Evolutionary conservation across 139 green algal species (phyloP).

Genomic region (Chlorella sorokiniana): DNA sequence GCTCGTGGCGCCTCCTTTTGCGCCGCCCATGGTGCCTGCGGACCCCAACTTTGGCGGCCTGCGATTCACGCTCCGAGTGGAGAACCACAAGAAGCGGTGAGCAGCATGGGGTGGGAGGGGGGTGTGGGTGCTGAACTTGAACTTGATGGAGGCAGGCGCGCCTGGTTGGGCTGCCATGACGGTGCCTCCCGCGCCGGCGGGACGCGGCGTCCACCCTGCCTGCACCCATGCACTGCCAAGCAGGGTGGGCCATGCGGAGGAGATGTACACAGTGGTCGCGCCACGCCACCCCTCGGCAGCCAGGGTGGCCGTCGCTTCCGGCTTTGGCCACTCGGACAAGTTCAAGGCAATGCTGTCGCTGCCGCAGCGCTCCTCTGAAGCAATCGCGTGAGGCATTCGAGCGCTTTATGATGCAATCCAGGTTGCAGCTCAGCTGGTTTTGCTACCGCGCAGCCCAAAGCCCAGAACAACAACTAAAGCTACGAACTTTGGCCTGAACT

Average conservation of each 20-base stretch:
- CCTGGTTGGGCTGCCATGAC: not conserved
- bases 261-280: conserved; percentile 5
- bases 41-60: conserved; percentile 39
- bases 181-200: not conserved
- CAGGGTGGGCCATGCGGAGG: conserved; percentile 6
- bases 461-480: too few relatives aligned
- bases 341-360: not conserved
- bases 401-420: too few relatives aligned
- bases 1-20: conserved; percentile 26
- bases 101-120: not conserved
- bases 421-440: too few relatives aligned
- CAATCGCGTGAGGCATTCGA: too few relatives aligned
- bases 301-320: not conserved
- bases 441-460: too few relatives aligned
- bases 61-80: conserved; percentile 47
- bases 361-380: too few relatives aligned
- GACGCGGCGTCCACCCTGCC: not conserved
- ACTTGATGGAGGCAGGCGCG: not conserved
- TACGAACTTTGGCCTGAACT: too few relatives aligned
- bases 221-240: not conserved
- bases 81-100: conserved; percentile 26
- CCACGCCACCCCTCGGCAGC: not conserved
- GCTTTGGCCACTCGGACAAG: not conserved
- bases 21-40: conserved; percentile 19
- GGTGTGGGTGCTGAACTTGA: not conserved